Base-by-base conservation (phyloP, 2,329 filamentous ascomycete genomes). In the Thyridium curvatum region DNA sequence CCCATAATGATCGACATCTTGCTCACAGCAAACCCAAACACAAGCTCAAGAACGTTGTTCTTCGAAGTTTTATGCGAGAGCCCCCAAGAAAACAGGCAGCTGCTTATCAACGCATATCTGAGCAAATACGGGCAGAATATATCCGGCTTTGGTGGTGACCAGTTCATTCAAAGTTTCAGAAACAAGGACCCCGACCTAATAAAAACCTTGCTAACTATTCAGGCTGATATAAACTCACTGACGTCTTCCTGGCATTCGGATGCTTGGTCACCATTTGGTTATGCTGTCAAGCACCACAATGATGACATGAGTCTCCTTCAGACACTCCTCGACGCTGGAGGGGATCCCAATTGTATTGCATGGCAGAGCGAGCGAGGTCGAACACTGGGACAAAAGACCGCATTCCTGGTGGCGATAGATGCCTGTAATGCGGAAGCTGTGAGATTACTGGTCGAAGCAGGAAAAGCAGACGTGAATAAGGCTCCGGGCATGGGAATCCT, bases 291-390 rank as follows among this genome's bases (percentile, higher is more conserved):
- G 35, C 9, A 17, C 35, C 7, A 37, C 15, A 6, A 4, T 6
- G 26, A 30, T 13, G 34, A 12, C 12, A 34, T 5, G 13, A 9
- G 15, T 8, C 32, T 29, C 7, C 21, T 34, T 16, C 21, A 18
- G 26, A 30, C 12, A 31, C 30, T 39, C 5, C 37, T 39, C 15
- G 37, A 39, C 17, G 30, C 17, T 8, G 37, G 37, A 16, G 37
- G 30, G 6, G 31, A 39, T 39, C 17, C 12, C 3, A 30, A 39
- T 26, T 12, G 16, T 21, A 12, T 13, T 16, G 12, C 28, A 15
- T 8, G 37, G 30, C 31, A 32, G 28, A 33, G 21, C 21, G 21
- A 26, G 21, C 21, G 21, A 10, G 21, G 21, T 10, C 10, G 10
- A 6, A 26, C 10, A 6, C 6, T 26, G 21, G 21, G 21, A 6